These are phyloP conservation scores for Ogataea angusta DNA, from an alignment of 805 yeast genomes.

Conservation along the genomic window DNA sequence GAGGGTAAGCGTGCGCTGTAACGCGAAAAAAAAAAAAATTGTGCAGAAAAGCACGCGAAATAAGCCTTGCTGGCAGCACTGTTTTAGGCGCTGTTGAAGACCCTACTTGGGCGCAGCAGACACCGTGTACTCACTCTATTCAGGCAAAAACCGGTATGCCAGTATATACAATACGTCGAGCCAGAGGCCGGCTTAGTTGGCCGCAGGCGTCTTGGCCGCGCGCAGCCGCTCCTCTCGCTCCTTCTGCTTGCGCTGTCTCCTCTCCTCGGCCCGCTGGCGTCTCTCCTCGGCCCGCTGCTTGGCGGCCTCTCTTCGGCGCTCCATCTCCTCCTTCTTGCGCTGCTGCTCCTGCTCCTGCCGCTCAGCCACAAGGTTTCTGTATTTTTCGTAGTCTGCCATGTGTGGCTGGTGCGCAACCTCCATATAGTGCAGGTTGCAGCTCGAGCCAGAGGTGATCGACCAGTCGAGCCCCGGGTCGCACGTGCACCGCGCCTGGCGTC, in stretches of 20 bases:
- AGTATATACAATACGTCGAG: background rate
- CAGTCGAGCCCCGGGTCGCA: constrained; percentile 72
- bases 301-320: constrained; percentile 16
- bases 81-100: too few relatives aligned
- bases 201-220: background rate
- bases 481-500: constrained; percentile 58
- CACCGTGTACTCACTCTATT: background rate
- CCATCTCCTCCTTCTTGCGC: constrained; percentile 10
- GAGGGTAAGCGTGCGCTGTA: constrained; percentile 1
- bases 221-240: constrained; percentile 8
- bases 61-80: constrained; percentile 2
- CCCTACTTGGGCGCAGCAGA: background rate
- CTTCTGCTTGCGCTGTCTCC: constrained; percentile 19
- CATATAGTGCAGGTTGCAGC: constrained; percentile 29
- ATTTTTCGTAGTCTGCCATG: constrained; percentile 25
- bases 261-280: constrained; percentile 23
- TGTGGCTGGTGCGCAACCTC: constrained; percentile 21
- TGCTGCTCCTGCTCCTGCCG: constrained; percentile 10
- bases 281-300: constrained; percentile 22
- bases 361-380: constrained; percentile 13
- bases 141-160: background rate
- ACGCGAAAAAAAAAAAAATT: constrained; percentile 1
- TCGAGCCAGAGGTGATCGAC: constrained; percentile 44
- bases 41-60: background rate
- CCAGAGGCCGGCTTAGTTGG: background rate